Base-by-base conservation (phyloP, 805 yeast genomes). In the Suhomyces kilbournensis region DNA sequence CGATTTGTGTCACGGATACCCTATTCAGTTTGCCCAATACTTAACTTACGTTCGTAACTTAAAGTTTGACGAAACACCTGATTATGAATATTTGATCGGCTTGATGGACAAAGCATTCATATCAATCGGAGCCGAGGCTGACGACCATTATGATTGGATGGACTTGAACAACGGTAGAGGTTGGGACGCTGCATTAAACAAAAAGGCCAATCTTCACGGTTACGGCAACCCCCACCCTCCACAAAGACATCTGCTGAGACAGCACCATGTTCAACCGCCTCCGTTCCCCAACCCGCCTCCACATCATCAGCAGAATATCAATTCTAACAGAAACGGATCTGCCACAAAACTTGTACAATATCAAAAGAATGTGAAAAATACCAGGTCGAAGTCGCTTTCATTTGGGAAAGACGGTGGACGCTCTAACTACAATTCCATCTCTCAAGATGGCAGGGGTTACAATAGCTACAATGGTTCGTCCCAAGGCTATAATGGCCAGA, bases 141-240 rank as follows among this genome's bases (percentile, higher is more conserved):
- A 94, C 71, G 96, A 89, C 45, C 92, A 89, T 64, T 94, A 91
- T 71, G 99, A 94, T 75, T 94, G 99, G 99, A 90, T 91, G 97
- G 88, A 87, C 63, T 78, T 94, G 60, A 94, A 94, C 68, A 90
- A 88, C 52, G 98, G 98, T 54, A 85, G 86, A 68, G 98, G 98
- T 50, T 93, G 97, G 97, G 98, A 94, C 72, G 81, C 89, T 28
- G 76, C 88, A 17, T 83, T 87, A 56, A 91, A 91, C 71, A 91
- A 90, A 68, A 92, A 92, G 70, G 96, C 97, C 50, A 92, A 92
- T 65, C 74, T 92, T 57, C 97, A 92, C 70, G 98, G 98, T 43
- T 92, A 92, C 69, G 97, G 97, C 34, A 94, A 91, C 69, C 97
- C 97, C 56, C 88, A 85, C 61, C 97, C 97, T 44, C 81, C 82